Evolutionary conservation across 257 asterid species (phyloP).

Genomic region (Scutellaria barbata): DNA sequence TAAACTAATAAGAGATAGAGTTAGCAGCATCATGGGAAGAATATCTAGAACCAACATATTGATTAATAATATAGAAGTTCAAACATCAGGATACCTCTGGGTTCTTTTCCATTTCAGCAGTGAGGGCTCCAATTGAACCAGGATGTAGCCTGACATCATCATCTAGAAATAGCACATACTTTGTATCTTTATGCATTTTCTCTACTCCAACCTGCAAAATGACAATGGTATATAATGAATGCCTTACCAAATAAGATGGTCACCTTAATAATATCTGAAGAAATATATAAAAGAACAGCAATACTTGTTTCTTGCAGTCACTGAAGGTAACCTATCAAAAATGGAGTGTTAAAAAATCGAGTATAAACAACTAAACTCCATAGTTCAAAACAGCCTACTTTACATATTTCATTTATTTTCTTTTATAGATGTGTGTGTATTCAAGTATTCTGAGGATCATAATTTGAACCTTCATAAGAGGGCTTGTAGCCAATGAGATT

Average conservation of each 20-base stretch:
- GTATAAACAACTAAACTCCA: constrained; percentile 4
- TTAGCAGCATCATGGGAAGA: constrained; percentile 24
- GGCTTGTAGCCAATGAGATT: too few species aligned
- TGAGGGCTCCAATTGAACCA: constrained; percentile 95
- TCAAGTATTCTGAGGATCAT: too few species aligned
- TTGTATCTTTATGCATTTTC: constrained; percentile 91
- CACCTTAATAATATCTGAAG: constrained; percentile 24
- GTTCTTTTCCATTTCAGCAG: constrained; percentile 92
- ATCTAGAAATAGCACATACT: constrained; percentile 90
- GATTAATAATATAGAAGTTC: constrained; percentile 2
- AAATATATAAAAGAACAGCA: constrained; percentile 18
- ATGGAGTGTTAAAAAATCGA: constrained; percentile 19
- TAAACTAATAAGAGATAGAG: constrained; percentile 30
- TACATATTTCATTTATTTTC: too few species aligned
- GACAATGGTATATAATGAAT: constrained; percentile 20
- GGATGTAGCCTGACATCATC: constrained; percentile 99
- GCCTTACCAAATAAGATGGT: constrained; percentile 12
- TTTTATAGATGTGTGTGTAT: too few species aligned
- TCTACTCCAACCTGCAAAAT: constrained; percentile 84
- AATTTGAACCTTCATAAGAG: too few species aligned
- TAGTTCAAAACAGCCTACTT: background rate
- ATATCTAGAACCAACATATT: constrained; percentile 26
- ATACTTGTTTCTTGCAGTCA: constrained; percentile 20
- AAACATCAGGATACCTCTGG: constrained; percentile 66
- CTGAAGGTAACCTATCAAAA: constrained; percentile 11